Conservation (phyloP, 164 flowering plant species). For the Macadamia integrifolia region DNA sequence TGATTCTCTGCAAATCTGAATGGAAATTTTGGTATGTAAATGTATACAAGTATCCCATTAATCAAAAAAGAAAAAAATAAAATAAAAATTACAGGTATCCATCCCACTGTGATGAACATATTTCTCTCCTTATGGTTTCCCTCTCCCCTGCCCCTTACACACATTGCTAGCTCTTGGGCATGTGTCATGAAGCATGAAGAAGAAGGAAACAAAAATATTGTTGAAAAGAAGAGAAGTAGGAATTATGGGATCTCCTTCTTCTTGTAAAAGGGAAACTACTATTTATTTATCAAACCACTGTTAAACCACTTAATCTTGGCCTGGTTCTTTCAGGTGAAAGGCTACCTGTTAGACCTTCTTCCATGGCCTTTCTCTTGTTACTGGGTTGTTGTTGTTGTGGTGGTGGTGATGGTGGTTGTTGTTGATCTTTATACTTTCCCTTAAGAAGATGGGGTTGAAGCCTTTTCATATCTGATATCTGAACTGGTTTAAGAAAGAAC, state of each 20-base stretch:
- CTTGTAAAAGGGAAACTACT: background rate
- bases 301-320: slow-evolving; percentile 41
- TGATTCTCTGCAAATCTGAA: slow-evolving; percentile 6
- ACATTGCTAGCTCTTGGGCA: background rate
- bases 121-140: background rate
- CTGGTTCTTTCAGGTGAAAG: slow-evolving; percentile 50
- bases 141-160: background rate
- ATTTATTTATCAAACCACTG: slow-evolving; percentile 13
- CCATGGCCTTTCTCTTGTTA: slow-evolving; percentile 52
- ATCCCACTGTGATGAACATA: background rate
- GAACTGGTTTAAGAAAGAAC: slow-evolving; percentile 76
- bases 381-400: slow-evolving; percentile 5
- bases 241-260: background rate
- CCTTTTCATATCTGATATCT: slow-evolving; percentile 53
- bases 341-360: slow-evolving; percentile 45
- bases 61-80: too few relatives aligned
- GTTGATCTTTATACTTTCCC: slow-evolving; percentile 30
- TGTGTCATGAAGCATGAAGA: background rate
- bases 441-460: slow-evolving; percentile 66
- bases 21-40: slow-evolving; percentile 2
- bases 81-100: too few relatives aligned
- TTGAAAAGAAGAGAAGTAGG: background rate
- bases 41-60: background rate
- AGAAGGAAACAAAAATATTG: slow-evolving; percentile 1
- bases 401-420: slow-evolving; percentile 1